phyloP scores from a whole-genome alignment of 768 basidiomycete genomes.

The Boletellus ananiceps region DNA sequence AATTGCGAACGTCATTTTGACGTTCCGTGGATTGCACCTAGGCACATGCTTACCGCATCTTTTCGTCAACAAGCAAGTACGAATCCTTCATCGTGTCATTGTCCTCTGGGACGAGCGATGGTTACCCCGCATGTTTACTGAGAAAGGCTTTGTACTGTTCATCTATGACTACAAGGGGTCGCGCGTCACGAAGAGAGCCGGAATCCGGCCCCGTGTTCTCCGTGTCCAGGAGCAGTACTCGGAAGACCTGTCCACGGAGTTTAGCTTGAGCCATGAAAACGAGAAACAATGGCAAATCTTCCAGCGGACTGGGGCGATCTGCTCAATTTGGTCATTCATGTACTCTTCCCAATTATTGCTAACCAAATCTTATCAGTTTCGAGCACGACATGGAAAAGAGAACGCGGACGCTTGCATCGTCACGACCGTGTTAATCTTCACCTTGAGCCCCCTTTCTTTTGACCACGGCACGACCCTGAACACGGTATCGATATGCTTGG shows the following conservation, averaged over 20 bases:
- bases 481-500: slow-evolving; percentile 26
- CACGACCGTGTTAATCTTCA: slow-evolving; percentile 34
- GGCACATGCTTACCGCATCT: slow-evolving; percentile 27
- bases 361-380: background rate
- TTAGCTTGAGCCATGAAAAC: background rate
- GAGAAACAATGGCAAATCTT: slow-evolving; percentile 22
- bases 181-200: slow-evolving; percentile 26
- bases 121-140: slow-evolving; percentile 24
- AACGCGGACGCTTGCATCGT: slow-evolving; percentile 16
- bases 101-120: slow-evolving; percentile 33
- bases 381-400: background rate
- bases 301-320: slow-evolving; percentile 31
- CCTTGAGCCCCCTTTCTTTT: slow-evolving; percentile 28
- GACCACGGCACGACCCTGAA: slow-evolving; percentile 31
- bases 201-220: slow-evolving; percentile 27
- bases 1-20: background rate
- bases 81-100: slow-evolving; percentile 38
- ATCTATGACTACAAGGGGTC: slow-evolving; percentile 25
- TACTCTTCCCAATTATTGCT: slow-evolving; percentile 35
- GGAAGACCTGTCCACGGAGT: slow-evolving; percentile 24
- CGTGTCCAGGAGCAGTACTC: slow-evolving; percentile 25
- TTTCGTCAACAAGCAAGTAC: slow-evolving; percentile 35
- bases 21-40: background rate
- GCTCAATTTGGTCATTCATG: slow-evolving; percentile 31
- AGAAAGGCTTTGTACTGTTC: slow-evolving; percentile 34